Conservation (phyloP, 495 filamentous ascomycete genomes). For the Tuber magnatum region DNA sequence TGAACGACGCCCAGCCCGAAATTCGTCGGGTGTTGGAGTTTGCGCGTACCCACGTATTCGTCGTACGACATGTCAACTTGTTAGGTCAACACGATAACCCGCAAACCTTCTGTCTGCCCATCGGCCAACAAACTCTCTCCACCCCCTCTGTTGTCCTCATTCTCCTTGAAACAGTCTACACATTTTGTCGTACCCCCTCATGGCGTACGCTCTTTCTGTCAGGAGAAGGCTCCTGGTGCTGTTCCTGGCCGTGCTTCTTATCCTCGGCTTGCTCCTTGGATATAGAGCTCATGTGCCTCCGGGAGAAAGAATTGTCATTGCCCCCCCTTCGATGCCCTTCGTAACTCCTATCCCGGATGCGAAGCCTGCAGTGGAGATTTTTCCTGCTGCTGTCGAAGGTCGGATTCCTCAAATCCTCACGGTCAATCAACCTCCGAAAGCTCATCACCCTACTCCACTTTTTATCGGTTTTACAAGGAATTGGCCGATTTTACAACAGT, state of each 20-base stretch:
- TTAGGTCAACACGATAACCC: not conserved
- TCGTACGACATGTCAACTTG: not conserved
- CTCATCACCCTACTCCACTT: conserved; percentile 46
- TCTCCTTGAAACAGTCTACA: not conserved
- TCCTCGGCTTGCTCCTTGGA: not conserved
- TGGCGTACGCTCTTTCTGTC: not conserved
- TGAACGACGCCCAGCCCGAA: not conserved
- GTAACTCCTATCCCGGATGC: not conserved
- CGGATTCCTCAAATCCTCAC: conserved; percentile 12
- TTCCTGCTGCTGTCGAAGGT: conserved; percentile 9
- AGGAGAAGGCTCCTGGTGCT: not conserved
- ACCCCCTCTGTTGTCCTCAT: not conserved
- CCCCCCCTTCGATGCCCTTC: not conserved
- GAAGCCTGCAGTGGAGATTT: conserved; percentile 4
- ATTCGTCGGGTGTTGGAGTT: not conserved
- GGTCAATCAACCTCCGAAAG: conserved; percentile 8
- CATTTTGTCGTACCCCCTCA: not conserved
- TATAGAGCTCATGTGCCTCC: not conserved
- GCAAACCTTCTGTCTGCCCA: not conserved
- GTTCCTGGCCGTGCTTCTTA: not conserved
- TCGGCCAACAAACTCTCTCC: not conserved
- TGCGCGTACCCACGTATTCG: not conserved
- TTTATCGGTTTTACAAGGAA: conserved; percentile 57
- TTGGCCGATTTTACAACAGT: conserved; percentile 54
- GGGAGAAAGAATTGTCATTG: not conserved